Conservation (phyloP, 352 stramenopile genomes). For the Globisporangium rhizosaccharum region DNA sequence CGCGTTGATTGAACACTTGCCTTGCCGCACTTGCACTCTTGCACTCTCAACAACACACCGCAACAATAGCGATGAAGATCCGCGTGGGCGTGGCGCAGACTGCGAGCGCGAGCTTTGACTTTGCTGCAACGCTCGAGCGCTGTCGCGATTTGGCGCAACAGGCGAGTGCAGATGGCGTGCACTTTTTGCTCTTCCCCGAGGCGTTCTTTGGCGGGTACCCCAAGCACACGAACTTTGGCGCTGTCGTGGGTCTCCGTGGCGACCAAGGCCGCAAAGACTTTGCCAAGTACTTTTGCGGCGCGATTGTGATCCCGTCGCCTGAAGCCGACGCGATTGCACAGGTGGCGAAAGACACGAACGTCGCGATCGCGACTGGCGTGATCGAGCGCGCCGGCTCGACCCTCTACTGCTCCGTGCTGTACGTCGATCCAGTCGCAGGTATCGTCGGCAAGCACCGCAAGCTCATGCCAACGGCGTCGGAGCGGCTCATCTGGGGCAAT, state of each 20-base stretch:
- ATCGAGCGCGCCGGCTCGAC: slow-evolving; percentile 19
- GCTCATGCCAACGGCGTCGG: slow-evolving; percentile 22
- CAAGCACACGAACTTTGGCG: slow-evolving; percentile 22
- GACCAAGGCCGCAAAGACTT: slow-evolving; percentile 19
- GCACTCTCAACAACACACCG: not conserved
- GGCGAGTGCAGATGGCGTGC: slow-evolving; percentile 8
- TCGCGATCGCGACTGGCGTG: slow-evolving; percentile 15
- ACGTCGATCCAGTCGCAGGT: slow-evolving; percentile 17
- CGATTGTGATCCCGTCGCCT: slow-evolving; percentile 17
- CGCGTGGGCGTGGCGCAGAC: slow-evolving; percentile 19
- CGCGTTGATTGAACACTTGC: no score
- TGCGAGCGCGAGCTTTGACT: slow-evolving; percentile 21
- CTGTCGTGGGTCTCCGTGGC: slow-evolving; percentile 11
- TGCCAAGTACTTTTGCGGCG: slow-evolving; percentile 14
- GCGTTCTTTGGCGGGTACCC: slow-evolving; percentile 25
- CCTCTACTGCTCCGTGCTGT: slow-evolving; percentile 21
- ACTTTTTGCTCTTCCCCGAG: slow-evolving; percentile 22
- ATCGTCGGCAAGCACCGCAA: slow-evolving; percentile 23
- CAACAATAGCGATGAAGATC: slow-evolving; percentile 7
- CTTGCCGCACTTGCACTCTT: not conserved
- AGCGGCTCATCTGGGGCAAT: slow-evolving; percentile 22
- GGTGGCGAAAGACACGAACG: slow-evolving; percentile 5
- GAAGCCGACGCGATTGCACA: slow-evolving; percentile 18
- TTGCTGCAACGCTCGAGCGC: slow-evolving; percentile 14
- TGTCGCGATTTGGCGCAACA: slow-evolving; percentile 15